Evolutionary conservation across 225 moss, liverwort and hornwort species (phyloP).

Genomic region (Ulota crispa): DNA sequence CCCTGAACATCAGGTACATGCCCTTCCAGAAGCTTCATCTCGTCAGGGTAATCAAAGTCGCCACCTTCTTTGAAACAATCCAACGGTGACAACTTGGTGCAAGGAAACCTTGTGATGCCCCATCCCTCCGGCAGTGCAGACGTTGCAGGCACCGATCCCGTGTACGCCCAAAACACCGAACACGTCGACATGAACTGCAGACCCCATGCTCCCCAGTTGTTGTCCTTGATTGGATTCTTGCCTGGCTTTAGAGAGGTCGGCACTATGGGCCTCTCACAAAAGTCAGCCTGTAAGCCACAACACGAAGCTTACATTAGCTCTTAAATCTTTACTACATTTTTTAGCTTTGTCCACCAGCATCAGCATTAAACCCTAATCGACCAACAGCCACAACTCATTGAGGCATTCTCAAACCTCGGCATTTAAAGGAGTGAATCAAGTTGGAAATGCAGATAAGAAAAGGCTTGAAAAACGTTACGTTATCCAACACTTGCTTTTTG

Average conservation of each 20-base stretch:
- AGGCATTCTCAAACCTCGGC: not conserved
- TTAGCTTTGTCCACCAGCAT: not conserved
- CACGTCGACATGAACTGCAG: conserved; percentile 69
- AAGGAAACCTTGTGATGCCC: conserved; percentile 75
- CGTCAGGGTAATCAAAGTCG: conserved; percentile 74
- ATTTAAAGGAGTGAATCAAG: not conserved
- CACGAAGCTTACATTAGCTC: not conserved
- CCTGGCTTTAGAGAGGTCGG: conserved; percentile 68
- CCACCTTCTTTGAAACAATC: conserved; percentile 91
- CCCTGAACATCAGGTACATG: conserved; percentile 50
- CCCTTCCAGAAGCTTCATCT: conserved; percentile 71
- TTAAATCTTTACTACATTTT: not conserved
- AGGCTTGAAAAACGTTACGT: conserved; percentile 21
- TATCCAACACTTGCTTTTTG: conserved; percentile 19
- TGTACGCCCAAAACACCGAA: conserved; percentile 53
- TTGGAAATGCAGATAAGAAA: not conserved
- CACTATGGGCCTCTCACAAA: conserved; percentile 76
- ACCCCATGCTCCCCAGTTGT: conserved; percentile 93
- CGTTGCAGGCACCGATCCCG: conserved; percentile 16
- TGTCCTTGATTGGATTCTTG: conserved; percentile 58
- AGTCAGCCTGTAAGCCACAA: conserved; percentile 53
- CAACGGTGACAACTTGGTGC: conserved; percentile 71
- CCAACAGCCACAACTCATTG: not conserved
- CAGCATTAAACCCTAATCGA: not conserved
- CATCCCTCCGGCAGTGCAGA: conserved; percentile 69